Evolutionary conservation across 1,139 yeast genomes (phyloP).

Genomic region (Candida buenavistaensis): DNA sequence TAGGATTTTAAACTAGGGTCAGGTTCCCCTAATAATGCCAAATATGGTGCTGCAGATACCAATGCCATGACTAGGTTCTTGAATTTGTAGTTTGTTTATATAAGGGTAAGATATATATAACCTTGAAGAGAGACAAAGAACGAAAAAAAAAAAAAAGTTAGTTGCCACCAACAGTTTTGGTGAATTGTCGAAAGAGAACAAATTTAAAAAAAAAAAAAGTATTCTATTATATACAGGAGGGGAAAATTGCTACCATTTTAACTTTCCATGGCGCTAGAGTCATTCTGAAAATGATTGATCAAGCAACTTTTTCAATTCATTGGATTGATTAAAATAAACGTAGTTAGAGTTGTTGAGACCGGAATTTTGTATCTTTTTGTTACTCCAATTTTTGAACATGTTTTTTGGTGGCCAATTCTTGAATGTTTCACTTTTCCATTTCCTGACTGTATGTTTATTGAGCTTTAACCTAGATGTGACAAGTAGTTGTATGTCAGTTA

Average conservation of each 20-base stretch:
- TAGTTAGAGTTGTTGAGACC: neutral
- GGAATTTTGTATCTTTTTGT: neutral
- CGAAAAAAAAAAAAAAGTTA: conserved; percentile 1
- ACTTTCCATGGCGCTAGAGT: conserved; percentile 4
- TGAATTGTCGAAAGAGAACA: neutral
- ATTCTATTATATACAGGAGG: conserved; percentile 1
- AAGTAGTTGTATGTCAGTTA: no score
- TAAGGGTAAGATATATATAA: neutral
- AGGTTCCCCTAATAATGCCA: conserved; percentile 83
- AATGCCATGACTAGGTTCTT: conserved; percentile 45
- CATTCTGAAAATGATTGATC: neutral
- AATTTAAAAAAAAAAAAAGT: conserved; percentile 2
- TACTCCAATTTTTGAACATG: no score
- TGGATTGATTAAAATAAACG: conserved; percentile 1
- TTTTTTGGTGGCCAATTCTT: no score
- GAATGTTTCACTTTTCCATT: no score
- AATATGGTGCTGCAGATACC: conserved; percentile 83
- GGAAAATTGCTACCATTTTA: neutral
- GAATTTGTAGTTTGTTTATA: neutral
- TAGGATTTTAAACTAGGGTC: conserved; percentile 77
- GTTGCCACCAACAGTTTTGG: conserved; percentile 4
- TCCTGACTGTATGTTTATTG: no score
- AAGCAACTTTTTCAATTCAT: neutral
- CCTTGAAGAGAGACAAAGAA: neutral
- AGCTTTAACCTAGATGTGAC: no score